Percentiles rank a stretch among this genome's conserved stretches.
phyloP scores from a whole-genome alignment of 2,329 filamentous ascomycete genomes.

The Aspergillus neoniger region DNA sequence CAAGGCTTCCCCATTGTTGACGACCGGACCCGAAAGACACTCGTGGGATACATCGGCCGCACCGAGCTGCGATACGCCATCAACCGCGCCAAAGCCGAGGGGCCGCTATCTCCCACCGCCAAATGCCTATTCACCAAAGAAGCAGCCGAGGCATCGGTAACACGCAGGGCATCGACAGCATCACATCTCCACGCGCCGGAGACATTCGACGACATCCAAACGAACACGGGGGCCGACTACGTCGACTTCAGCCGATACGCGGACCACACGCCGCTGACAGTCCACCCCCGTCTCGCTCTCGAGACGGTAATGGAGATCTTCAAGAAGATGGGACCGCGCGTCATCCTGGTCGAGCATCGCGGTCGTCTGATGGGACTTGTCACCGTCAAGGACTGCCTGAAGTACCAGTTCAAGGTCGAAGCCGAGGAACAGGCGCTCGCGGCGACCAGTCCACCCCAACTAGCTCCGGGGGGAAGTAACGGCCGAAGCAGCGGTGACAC shows the following conservation, averaged over 20 bases:
- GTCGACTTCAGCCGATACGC: constrained; percentile 86
- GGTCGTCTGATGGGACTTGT: constrained; percentile 82
- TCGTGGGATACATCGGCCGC: constrained; percentile 89
- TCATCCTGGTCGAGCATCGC: constrained; percentile 89
- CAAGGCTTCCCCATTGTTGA: constrained; percentile 94
- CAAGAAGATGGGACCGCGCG: constrained; percentile 92
- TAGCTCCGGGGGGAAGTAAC: constrained; percentile 26
- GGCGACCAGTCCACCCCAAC: constrained; percentile 32
- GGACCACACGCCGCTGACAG: constrained; percentile 84
- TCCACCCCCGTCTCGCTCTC: constrained; percentile 84
- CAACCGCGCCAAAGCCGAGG: constrained; percentile 72
- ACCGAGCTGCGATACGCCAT: constrained; percentile 91
- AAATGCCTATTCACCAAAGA: constrained; percentile 71
- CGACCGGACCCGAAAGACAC: constrained; percentile 65
- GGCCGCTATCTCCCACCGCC: constrained; percentile 65
- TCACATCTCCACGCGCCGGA: constrained; percentile 41
- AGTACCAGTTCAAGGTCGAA: constrained; percentile 96
- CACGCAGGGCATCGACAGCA: constrained; percentile 33
- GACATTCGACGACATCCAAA: constrained; percentile 63
- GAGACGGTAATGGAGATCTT: constrained; percentile 99
- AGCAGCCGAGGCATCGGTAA: constrained; percentile 42
- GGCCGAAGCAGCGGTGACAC: constrained; percentile 26
- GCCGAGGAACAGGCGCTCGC: constrained; percentile 67
- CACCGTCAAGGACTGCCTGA: constrained; percentile 94
- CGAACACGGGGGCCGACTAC: constrained; percentile 56